phyloP scores from a whole-genome alignment of 1,284 basidiomycete species.

The Irpex sp. region DNA sequence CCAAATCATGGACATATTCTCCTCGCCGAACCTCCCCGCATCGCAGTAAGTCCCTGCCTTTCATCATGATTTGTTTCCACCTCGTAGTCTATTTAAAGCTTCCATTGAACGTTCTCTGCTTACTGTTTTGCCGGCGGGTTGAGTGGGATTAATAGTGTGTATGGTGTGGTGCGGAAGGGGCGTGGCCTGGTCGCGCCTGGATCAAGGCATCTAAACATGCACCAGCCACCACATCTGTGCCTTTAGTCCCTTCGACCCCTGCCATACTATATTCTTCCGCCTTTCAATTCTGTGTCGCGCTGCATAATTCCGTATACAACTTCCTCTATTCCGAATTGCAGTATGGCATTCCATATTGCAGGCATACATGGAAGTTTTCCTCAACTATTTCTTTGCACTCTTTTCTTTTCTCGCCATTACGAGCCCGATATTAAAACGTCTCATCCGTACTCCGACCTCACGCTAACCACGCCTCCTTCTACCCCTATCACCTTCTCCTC shows the following conservation, averaged over 20 bases:
- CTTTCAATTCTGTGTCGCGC: neutral
- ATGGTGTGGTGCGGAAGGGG: neutral
- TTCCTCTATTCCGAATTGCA: neutral
- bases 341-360: neutral
- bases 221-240: neutral
- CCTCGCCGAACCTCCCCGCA: slow-evolving; percentile 47
- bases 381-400: neutral
- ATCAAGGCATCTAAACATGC: neutral
- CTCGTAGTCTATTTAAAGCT: neutral
- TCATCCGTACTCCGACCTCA: neutral
- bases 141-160: neutral
- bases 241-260: neutral
- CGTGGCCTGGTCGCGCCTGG: neutral
- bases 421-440: neutral
- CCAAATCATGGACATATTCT: slow-evolving; percentile 78
- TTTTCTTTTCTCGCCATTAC: neutral
- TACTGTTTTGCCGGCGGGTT: neutral
- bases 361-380: neutral
- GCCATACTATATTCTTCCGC: neutral
- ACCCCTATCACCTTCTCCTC: too few species aligned
- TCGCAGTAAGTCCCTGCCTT: slow-evolving; percentile 31
- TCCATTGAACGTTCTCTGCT: neutral
- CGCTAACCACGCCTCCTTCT: neutral
- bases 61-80: neutral
- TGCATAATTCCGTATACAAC: neutral